phyloP scores from a whole-genome alignment of 306 rosid species.

The Corylus heterophylla region DNA sequence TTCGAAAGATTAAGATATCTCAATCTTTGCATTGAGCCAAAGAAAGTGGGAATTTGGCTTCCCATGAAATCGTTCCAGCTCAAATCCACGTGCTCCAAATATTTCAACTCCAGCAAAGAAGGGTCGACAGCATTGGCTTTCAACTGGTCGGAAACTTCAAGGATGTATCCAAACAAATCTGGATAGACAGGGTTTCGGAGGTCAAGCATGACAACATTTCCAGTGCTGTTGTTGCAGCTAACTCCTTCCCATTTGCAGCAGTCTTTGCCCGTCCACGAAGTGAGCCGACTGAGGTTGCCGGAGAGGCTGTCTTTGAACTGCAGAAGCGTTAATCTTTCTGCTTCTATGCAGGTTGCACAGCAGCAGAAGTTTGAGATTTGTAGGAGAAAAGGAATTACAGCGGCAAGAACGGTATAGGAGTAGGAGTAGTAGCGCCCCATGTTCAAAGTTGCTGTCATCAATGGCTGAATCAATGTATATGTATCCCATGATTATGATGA shows the following conservation, averaged over 20 bases:
- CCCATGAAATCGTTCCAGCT: slow-evolving; percentile 21
- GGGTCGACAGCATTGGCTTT: slow-evolving; percentile 1
- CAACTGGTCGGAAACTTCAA: not conserved
- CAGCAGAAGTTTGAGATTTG: not conserved
- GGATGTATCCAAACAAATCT: slow-evolving; percentile 12
- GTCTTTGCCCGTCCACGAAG: slow-evolving; percentile 19
- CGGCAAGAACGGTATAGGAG: not conserved
- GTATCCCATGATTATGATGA: not conserved
- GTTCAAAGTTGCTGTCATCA: not conserved
- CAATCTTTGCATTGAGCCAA: slow-evolving; percentile 8
- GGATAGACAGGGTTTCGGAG: slow-evolving; percentile 9
- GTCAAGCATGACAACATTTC: slow-evolving; percentile 15
- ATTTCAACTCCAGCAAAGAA: slow-evolving; percentile 7
- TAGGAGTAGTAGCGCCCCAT: not conserved
- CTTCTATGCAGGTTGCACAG: slow-evolving; percentile 15
- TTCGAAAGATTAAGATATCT: slow-evolving; percentile 12
- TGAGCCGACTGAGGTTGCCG: not conserved
- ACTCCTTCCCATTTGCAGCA: slow-evolving; percentile 25
- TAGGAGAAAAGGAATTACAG: not conserved
- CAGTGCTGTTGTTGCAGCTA: slow-evolving; percentile 1
- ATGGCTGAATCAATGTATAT: not conserved
- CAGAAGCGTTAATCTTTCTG: slow-evolving; percentile 16
- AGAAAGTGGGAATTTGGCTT: slow-evolving; percentile 1
- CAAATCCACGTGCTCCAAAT: slow-evolving; percentile 15
- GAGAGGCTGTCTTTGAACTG: slow-evolving; percentile 3